phyloP scores from a whole-genome alignment of 2,329 filamentous ascomycete genomes.

The Cytospora piceae region DNA sequence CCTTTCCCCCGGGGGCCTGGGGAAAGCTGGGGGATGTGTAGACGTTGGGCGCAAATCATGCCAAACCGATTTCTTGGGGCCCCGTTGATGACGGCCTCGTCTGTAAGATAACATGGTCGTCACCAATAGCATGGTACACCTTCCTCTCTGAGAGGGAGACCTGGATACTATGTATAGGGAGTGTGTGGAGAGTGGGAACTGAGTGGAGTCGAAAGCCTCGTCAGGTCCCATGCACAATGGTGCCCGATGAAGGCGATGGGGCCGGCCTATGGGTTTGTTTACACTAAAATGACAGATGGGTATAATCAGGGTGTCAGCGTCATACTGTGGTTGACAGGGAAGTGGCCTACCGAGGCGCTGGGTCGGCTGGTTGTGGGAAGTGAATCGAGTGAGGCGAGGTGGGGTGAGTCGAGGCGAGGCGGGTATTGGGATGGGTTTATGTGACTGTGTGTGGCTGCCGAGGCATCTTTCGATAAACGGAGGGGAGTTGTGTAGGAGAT shows the following conservation, averaged over 20 bases:
- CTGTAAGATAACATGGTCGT: too few relatives aligned
- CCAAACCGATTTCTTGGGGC: too few relatives aligned
- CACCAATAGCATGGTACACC: not conserved
- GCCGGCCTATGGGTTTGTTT: not conserved
- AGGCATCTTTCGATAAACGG: not conserved
- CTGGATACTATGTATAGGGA: not conserved
- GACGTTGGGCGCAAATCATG: constrained; percentile 13
- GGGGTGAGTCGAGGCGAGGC: not conserved
- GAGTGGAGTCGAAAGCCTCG: not conserved
- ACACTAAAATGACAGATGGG: too few relatives aligned
- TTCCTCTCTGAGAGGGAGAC: not conserved
- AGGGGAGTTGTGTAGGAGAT: not conserved
- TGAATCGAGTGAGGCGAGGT: not conserved
- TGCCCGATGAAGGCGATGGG: not conserved
- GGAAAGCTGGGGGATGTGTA: not conserved
- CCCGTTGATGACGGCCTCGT: too few relatives aligned
- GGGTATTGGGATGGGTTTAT: not conserved
- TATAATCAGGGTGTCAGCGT: not conserved
- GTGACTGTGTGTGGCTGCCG: not conserved
- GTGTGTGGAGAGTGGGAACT: not conserved
- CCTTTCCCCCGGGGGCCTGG: constrained; percentile 7
- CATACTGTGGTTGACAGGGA: constrained; percentile 21
- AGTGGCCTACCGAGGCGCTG: constrained; percentile 20
- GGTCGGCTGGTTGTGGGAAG: not conserved
- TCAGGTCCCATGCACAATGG: not conserved